Evolutionary conservation across 352 stramenopile species (phyloP).

Genomic region (Globisporangium canariense): DNA sequence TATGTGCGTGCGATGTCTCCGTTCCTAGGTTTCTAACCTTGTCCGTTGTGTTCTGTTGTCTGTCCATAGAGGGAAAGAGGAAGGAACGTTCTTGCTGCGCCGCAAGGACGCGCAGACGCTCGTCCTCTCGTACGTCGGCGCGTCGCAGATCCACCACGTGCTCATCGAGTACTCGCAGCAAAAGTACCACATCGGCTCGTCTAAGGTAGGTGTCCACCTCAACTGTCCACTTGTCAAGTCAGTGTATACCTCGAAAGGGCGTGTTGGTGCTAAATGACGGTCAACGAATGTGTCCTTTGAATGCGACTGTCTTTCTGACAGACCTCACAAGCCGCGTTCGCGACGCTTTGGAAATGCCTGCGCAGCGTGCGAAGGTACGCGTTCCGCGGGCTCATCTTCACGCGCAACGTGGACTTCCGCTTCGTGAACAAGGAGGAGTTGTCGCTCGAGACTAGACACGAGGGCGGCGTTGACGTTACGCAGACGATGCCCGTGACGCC

Average conservation of each 20-base stretch:
- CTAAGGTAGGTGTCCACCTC: constrained; percentile 43
- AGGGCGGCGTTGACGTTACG: constrained; percentile 17
- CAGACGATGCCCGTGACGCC: constrained; percentile 26
- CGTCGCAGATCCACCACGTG: constrained; percentile 71
- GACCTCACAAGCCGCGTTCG: constrained; percentile 57
- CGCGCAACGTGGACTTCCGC: constrained; percentile 58
- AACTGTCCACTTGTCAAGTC: too few relatives aligned
- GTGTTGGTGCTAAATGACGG: not conserved
- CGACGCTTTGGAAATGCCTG: constrained; percentile 70
- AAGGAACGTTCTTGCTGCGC: constrained; percentile 76
- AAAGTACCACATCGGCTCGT: constrained; percentile 72
- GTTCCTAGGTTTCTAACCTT: not conserved
- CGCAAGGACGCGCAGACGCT: constrained; percentile 80
- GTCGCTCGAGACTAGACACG: constrained; percentile 36
- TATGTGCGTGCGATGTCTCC: not conserved
- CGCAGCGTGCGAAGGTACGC: constrained; percentile 78
- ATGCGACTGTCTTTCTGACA: constrained; percentile 9
- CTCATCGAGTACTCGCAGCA: constrained; percentile 72
- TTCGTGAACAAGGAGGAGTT: constrained; percentile 67
- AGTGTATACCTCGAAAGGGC: not conserved
- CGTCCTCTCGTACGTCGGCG: constrained; percentile 75
- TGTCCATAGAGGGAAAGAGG: constrained; percentile 35
- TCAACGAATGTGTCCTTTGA: not conserved
- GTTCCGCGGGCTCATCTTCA: constrained; percentile 72
- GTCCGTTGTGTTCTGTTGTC: not conserved